Percentiles rank a stretch among this genome's conserved stretches.
phyloP scores from a whole-genome alignment of 495 filamentous ascomycete species.

The Tetracladium setigerum region DNA sequence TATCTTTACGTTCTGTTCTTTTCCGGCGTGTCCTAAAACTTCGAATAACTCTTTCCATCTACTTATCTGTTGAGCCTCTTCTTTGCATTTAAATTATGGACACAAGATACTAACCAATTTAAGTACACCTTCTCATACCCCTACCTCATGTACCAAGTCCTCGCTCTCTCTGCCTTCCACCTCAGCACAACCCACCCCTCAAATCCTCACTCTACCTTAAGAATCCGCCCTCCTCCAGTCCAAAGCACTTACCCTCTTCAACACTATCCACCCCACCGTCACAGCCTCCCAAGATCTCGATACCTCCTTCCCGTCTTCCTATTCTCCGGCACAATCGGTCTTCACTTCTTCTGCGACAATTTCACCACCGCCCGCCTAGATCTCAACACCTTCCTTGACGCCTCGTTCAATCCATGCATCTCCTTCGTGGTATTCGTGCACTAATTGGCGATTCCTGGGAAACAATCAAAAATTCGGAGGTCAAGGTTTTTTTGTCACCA shows the following conservation, averaged over 20 bases:
- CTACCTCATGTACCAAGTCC: conserved; percentile 36
- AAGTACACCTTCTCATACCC: conserved; percentile 25
- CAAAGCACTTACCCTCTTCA: conserved; percentile 31
- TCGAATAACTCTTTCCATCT: no score
- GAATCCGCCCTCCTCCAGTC: conserved; percentile 35
- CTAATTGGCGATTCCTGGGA: conserved; percentile 26
- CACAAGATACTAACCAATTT: background rate
- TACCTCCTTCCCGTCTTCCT: conserved; percentile 37
- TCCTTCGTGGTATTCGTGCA: conserved; percentile 37
- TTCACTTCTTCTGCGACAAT: conserved; percentile 40
- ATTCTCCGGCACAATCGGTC: conserved; percentile 38
- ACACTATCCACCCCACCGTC: conserved; percentile 5
- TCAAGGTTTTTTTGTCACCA: conserved; percentile 1
- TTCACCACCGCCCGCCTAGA: conserved; percentile 20
- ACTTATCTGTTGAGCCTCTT: no score
- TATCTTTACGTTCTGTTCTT: no score
- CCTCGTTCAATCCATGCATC: conserved; percentile 31
- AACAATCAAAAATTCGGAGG: conserved; percentile 8
- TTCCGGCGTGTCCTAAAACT: no score
- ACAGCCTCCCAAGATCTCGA: conserved; percentile 16
- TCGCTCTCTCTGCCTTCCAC: conserved; percentile 37
- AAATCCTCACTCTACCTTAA: conserved; percentile 24
- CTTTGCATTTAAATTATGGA: background rate
- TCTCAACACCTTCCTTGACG: conserved; percentile 32
- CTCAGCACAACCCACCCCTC: conserved; percentile 19